Base-by-base conservation (phyloP, 345 rosid species). In the Geranium rotundifolium region DNA sequence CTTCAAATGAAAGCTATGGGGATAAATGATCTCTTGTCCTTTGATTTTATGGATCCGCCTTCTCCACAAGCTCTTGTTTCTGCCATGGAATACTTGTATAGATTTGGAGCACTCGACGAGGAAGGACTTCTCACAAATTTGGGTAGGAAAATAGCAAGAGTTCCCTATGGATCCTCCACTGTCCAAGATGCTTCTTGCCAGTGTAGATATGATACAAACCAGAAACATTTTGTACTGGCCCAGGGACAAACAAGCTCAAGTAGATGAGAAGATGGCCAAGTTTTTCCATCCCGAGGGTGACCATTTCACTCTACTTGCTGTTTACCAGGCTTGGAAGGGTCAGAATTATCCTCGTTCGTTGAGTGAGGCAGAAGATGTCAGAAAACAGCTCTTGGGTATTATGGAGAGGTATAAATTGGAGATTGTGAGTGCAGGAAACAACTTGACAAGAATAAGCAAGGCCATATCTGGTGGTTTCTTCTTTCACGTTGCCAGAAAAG, bases 1-100 rank as follows among this genome's bases (percentile, higher is more conserved):
- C 80, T 92, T 16, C 75, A 77, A 13, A 81, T 92, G 98, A 89
- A 87, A 82, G 96, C 93, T 17, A 91, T 91, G 92, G 98, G 98
- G 20, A 87, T 91, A 30, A 89, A 84, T 69, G 98, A 89, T 60
- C 79, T 84, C 5, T 68, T 82, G n/a, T 86, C 87, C 55, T 84
- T 82, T 75, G 92, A 84, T 74, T 86, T 86, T 72, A 84, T 86
- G 89, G 89, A 86, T 69, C 84, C 85, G 0, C 92, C 89, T 60
- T 80, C 89, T 7, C 81, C 87, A 7, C 93, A 87, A 62, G 88
- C 96, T 19, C 82, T 92, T 59, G 81, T 84, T 41, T 89, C 98
- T 69, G 95, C 98, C 59, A 84, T 87, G 95, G 96, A 87, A 73
- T 91, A 85, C 71, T 76, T 92, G 56, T 89, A 85, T 65, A 80